These are phyloP conservation scores for Myriosclerotinia scirpicola DNA, from an alignment of 2,329 filamentous ascomycete genomes.

Conservation along the genomic window DNA sequence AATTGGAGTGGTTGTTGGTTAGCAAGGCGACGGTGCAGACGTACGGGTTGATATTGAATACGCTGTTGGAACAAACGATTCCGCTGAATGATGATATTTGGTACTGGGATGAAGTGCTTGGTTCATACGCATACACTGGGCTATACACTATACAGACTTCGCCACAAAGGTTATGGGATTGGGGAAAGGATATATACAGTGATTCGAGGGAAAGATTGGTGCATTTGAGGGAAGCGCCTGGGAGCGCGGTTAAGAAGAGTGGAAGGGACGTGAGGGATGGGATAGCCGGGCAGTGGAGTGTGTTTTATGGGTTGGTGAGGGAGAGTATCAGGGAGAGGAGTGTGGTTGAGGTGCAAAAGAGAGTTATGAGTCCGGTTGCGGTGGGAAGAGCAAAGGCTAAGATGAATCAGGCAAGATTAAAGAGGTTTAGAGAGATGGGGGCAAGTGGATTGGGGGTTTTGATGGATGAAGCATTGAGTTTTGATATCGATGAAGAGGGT, in stretches of 20 bases:
- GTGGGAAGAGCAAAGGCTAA: constrained; percentile 72
- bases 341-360: constrained; percentile 66
- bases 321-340: constrained; percentile 73
- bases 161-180: constrained; percentile 71
- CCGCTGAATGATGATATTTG: constrained; percentile 82
- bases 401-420: constrained; percentile 69
- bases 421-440: constrained; percentile 73
- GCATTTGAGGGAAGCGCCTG: constrained; percentile 37
- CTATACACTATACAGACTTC: constrained; percentile 86
- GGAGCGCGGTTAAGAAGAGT: constrained; percentile 32
- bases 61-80: constrained; percentile 78
- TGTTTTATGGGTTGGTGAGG: constrained; percentile 79
- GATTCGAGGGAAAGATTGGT: constrained; percentile 46
- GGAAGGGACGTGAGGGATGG: constrained; percentile 36
- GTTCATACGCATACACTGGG: constrained; percentile 74
- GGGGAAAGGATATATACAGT: constrained; percentile 67
- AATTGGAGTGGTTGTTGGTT: constrained; percentile 87
- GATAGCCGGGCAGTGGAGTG: constrained; percentile 56
- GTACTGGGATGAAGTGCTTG: constrained; percentile 92
- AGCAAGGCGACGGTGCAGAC: constrained; percentile 91
- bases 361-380: constrained; percentile 76
- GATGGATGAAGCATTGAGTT: constrained; percentile 79
- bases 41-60: constrained; percentile 77
- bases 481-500: constrained; percentile 60
- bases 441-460: constrained; percentile 85